A percentile compares a stretch with the other conserved stretches of the same genome.
phyloP scores from a whole-genome alignment of 2,329 filamentous ascomycete genomes.

The Fusarium caatingaense region DNA sequence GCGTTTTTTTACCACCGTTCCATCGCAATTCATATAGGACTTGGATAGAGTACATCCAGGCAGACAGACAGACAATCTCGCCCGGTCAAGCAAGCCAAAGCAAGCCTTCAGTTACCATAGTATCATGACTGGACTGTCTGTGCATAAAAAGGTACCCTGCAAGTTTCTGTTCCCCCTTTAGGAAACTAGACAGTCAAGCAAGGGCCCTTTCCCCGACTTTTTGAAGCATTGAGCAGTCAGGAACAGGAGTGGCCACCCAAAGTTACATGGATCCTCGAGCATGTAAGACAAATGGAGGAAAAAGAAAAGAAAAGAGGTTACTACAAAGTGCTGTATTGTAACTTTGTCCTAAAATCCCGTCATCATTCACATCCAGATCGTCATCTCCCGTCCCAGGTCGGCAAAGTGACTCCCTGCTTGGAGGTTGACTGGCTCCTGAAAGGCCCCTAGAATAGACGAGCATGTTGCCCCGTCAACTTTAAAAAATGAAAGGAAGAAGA shows the following conservation, averaged over 20 bases:
- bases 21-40: background rate
- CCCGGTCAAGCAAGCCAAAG: conserved; percentile 7
- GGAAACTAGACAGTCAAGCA: conserved; percentile 13
- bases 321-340: background rate
- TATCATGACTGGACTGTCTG: background rate
- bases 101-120: background rate
- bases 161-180: conserved; percentile 20
- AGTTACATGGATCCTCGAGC: background rate
- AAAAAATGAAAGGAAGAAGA: background rate
- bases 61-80: background rate
- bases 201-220: conserved; percentile 10
- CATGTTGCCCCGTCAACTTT: conserved; percentile 32
- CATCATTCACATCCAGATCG: conserved; percentile 24
- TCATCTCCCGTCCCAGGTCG: conserved; percentile 31
- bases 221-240: conserved; percentile 14
- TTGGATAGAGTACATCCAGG: background rate
- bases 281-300: conserved; percentile 4
- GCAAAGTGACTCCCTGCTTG: conserved; percentile 11
- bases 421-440: conserved; percentile 5
- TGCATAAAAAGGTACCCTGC: conserved; percentile 12
- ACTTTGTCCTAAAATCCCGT: conserved; percentile 14
- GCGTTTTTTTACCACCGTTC: background rate
- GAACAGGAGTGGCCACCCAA: conserved; percentile 9
- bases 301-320: background rate
- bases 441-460: conserved; percentile 21